These are phyloP conservation scores for Populus deltoides DNA, from an alignment of 345 rosid genomes.

Conservation along the genomic window DNA sequence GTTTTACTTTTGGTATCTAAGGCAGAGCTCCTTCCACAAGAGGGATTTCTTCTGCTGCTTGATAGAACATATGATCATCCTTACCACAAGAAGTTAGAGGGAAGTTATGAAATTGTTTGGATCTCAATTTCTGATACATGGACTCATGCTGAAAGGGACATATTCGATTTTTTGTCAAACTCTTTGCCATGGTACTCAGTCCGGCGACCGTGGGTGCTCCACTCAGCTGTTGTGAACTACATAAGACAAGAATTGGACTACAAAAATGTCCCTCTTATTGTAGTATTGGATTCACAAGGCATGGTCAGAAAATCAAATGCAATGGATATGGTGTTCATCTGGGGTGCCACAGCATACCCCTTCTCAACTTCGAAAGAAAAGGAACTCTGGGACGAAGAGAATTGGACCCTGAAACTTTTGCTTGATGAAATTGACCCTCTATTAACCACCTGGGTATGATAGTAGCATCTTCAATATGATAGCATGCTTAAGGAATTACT, in stretches of 20 bases:
- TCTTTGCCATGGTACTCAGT: conserved; percentile 65
- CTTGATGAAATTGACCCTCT: conserved; percentile 50
- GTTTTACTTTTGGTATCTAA: conserved; percentile 60
- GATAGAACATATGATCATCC: conserved; percentile 59
- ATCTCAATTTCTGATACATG: conserved; percentile 44
- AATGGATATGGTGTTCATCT: conserved; percentile 62
- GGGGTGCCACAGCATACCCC: conserved; percentile 76
- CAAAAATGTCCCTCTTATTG: conserved; percentile 45
- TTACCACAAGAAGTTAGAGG: conserved; percentile 30
- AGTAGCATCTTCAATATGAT: background rate
- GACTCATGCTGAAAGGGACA: conserved; percentile 47
- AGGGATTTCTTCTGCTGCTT: conserved; percentile 51
- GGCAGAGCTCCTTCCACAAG: conserved; percentile 48
- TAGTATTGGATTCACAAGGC: conserved; percentile 58
- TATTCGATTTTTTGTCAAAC: conserved; percentile 41
- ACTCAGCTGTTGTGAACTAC: conserved; percentile 44
- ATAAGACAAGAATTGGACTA: conserved; percentile 55
- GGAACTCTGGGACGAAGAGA: conserved; percentile 62
- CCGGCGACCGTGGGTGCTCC: conserved; percentile 47
- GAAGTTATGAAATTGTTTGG: conserved; percentile 57
- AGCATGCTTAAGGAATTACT: background rate
- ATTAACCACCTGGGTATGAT: conserved; percentile 50
- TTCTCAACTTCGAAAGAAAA: conserved; percentile 61
- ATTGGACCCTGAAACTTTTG: conserved; percentile 52
- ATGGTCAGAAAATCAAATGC: conserved; percentile 53